A percentile compares a stretch with the other conserved stretches of the same genome.
Conservation (phyloP, 768 basidiomycete genomes). For the Pholiota microspora region DNA sequence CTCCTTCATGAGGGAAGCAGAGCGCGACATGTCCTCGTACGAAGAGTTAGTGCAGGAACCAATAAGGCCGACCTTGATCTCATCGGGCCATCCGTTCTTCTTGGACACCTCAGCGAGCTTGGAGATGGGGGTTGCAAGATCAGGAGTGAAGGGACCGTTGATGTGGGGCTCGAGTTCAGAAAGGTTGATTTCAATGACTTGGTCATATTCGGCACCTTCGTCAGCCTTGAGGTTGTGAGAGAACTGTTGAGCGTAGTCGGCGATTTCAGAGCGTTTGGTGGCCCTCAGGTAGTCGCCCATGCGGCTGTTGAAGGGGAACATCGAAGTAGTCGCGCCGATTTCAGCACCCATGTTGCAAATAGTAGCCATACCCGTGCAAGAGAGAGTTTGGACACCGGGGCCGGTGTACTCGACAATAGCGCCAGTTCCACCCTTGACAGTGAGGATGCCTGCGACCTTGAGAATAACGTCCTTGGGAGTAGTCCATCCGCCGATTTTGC, state of each 20-base stretch:
- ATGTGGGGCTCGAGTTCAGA: slow-evolving; percentile 98
- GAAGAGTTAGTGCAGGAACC: slow-evolving; percentile 99
- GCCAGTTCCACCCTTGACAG: slow-evolving; percentile 99
- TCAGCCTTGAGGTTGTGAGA: slow-evolving; percentile 89
- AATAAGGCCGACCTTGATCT: slow-evolving; percentile 96
- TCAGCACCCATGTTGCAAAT: slow-evolving; percentile 99
- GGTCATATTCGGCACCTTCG: slow-evolving; percentile 88
- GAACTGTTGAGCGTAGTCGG: slow-evolving; percentile 86
- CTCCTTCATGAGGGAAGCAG: slow-evolving; percentile 90
- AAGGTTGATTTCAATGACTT: slow-evolving; percentile 92
- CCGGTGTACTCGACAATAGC: slow-evolving; percentile 98
- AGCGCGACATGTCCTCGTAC: slow-evolving; percentile 99
- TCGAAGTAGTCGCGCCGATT: slow-evolving; percentile 96
- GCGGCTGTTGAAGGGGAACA: slow-evolving; percentile 98
- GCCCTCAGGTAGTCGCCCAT: slow-evolving; percentile 94
- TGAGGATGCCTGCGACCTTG: slow-evolving; percentile 98
- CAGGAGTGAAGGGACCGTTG: slow-evolving; percentile 99
- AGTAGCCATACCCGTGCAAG: slow-evolving; percentile 98
- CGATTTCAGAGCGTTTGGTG: slow-evolving; percentile 89
- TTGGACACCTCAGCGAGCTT: slow-evolving; percentile 90
- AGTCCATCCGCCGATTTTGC: slow-evolving; percentile 96
- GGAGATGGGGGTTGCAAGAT: slow-evolving; percentile 97
- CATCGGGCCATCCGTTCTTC: slow-evolving; percentile 95
- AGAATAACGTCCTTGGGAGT: slow-evolving; percentile 99
- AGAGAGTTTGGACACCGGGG: slow-evolving; percentile 92